A percentile compares a stretch with the other conserved stretches of the same genome.
These are phyloP conservation scores for Heterobasidion irregulare DNA, from an alignment of 1,284 basidiomycete genomes.

Conservation along the genomic window DNA sequence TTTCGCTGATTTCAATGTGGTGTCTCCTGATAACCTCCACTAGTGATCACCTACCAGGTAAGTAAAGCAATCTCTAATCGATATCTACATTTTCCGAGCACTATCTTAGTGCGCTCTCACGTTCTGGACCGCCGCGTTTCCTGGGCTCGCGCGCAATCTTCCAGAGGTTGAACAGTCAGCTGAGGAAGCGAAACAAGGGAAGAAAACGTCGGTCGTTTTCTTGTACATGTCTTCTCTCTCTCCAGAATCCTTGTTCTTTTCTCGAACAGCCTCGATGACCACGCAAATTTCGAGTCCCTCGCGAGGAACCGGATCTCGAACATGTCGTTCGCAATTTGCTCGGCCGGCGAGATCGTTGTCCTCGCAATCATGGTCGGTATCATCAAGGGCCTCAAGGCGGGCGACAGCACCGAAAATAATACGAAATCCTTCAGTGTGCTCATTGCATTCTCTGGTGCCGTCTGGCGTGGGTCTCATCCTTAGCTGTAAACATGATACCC, in stretches of 20 bases:
- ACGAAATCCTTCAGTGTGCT: constrained; percentile 70
- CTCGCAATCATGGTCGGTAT: constrained; percentile 76
- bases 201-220: constrained; percentile 33
- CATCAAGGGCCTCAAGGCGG: constrained; percentile 56
- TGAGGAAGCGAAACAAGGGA: constrained; percentile 26
- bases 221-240: neutral
- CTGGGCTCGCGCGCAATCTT: constrained; percentile 65
- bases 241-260: too few relatives aligned
- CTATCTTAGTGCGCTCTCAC: constrained; percentile 52
- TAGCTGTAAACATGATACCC: constrained; percentile 6
- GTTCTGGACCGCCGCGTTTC: constrained; percentile 83
- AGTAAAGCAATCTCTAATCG: neutral
- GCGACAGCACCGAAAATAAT: constrained; percentile 64
- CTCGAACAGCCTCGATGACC: constrained; percentile 39
- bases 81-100: neutral
- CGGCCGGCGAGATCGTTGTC: constrained; percentile 63
- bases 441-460: constrained; percentile 68
- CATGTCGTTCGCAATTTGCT: constrained; percentile 68
- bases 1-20: neutral
- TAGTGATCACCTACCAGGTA: constrained; percentile 75
- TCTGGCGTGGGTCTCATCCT: constrained; percentile 52
- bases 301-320: constrained; percentile 75
- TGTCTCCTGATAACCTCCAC: neutral
- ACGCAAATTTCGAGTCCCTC: constrained; percentile 57
- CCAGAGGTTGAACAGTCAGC: constrained; percentile 56